Base-by-base conservation (phyloP, 2,329 filamentous ascomycete species). In the Penicillium paneum region DNA sequence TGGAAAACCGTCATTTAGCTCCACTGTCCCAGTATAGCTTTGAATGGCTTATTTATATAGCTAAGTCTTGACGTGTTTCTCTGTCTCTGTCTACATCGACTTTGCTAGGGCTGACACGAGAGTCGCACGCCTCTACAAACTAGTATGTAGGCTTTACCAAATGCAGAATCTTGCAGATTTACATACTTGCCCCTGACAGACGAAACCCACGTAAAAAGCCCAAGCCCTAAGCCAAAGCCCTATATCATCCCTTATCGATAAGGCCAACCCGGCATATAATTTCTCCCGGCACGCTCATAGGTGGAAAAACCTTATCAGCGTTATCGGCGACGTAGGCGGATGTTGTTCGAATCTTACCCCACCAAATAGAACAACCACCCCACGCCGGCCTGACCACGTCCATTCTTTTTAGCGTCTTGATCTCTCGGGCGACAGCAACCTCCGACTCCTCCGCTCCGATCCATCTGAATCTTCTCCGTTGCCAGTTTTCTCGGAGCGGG, bases 221-320 rank as follows among this genome's bases (percentile, higher is more conserved):
- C 24, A 42, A 54, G 38, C 52, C 53, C 53, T 52, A 57, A 57
- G 12, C 15, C n/a, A 26, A 42, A 53, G 49, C 57, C 55, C 55
- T 52, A 42, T 13, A 17, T 39, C 28, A 39, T 17, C 47, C 36
- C 46, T 58, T 46, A 8, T 32, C 17, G 52, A 56, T 56, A 56
- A 57, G 38, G 12, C 4, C 17, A 36, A 13, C 12, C 32, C 43
- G n/a, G 44, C 32, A 49, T 34, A 17, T 21, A 17, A 26, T 57
- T 52, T 58, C 35, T 60, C 48, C 47, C 24, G 15, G 3, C 5
- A 11, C 28, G 31, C 35, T 56, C n/a, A 68, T 67, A 59, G 66
- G 66, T 57, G 66, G 66, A 63, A 58, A 61, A 66, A 57, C 40
- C 42, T 35, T 24, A 24, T 17, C 28, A 13, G 24, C 28, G 28